These are phyloP conservation scores for Balansia obtecta DNA, from an alignment of 2,329 filamentous ascomycete genomes.

Conservation along the genomic window DNA sequence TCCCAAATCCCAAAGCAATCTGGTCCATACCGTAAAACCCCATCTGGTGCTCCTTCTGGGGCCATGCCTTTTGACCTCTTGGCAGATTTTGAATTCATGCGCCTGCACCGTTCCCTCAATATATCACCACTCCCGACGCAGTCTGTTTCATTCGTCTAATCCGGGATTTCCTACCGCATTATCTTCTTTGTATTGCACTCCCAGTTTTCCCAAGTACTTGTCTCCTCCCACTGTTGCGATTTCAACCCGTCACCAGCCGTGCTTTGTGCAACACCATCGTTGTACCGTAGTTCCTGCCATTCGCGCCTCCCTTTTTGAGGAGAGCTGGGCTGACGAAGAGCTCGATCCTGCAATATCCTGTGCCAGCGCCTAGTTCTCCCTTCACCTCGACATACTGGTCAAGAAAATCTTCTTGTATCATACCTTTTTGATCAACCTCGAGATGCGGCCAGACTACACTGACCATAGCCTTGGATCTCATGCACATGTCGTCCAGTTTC, in stretches of 20 bases:
- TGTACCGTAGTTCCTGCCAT: slow-evolving; percentile 6
- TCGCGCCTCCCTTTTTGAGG: slow-evolving; percentile 9
- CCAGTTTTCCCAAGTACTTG: background rate
- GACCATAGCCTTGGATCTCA: background rate
- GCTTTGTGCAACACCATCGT: slow-evolving; percentile 4
- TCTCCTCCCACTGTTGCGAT: background rate
- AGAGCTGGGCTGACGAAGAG: slow-evolving; percentile 5
- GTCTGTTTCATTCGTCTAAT: too few species aligned
- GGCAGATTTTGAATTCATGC: too few species aligned
- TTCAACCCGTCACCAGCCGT: background rate
- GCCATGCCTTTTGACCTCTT: too few species aligned
- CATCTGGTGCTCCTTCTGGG: too few species aligned
- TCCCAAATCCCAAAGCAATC: too few species aligned
- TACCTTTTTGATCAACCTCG: background rate
- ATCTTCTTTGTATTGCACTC: background rate
- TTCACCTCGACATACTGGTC: too few species aligned
- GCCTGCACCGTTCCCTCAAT: too few species aligned
- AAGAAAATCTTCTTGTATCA: too few species aligned
- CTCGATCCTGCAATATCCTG: background rate
- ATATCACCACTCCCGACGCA: too few species aligned
- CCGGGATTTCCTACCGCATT: too few species aligned
- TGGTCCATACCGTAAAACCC: too few species aligned
- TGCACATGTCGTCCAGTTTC: slow-evolving; percentile 1
- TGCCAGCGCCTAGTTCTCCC: too few species aligned
- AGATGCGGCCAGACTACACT: background rate